phyloP scores from a whole-genome alignment of 768 basidiomycete genomes.

The Paxillus ammoniavirescens region DNA sequence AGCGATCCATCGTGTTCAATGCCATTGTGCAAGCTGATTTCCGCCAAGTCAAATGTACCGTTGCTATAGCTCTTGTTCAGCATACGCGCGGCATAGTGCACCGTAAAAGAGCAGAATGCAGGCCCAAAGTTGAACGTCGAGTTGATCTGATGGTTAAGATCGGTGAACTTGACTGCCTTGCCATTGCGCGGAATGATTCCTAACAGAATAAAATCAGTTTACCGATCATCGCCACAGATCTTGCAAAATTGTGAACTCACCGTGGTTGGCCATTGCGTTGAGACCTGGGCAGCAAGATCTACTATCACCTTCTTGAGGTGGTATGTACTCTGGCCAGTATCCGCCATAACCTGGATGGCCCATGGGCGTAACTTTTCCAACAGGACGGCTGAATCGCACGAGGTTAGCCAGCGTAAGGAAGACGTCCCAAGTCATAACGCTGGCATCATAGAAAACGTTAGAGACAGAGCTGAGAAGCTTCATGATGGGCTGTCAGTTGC shows the following conservation, averaged over 20 bases:
- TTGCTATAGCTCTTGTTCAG: constrained; percentile 52
- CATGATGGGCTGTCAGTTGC: constrained; percentile 6
- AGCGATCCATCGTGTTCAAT: constrained; percentile 37
- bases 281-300: constrained; percentile 72
- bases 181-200: constrained; percentile 60
- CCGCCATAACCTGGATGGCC: constrained; percentile 59
- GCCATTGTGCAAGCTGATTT: constrained; percentile 71
- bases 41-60: constrained; percentile 62
- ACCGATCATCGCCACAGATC: not conserved
- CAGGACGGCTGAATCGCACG: constrained; percentile 18
- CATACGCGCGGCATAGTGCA: constrained; percentile 56
- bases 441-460: constrained; percentile 1
- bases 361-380: constrained; percentile 54
- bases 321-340: constrained; percentile 65
- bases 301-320: constrained; percentile 62
- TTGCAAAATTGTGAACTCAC: constrained; percentile 33
- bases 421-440: constrained; percentile 20
- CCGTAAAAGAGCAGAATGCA: constrained; percentile 66
- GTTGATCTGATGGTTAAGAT: constrained; percentile 41
- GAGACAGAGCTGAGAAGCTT: constrained; percentile 10
- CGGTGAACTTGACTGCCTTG: constrained; percentile 61
- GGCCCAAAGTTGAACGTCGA: constrained; percentile 68
- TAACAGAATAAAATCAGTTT: not conserved
- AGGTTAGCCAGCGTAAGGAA: constrained; percentile 19
- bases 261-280: constrained; percentile 84